Base-by-base conservation (phyloP, 768 basidiomycete species). In the Grammothele lineata region DNA sequence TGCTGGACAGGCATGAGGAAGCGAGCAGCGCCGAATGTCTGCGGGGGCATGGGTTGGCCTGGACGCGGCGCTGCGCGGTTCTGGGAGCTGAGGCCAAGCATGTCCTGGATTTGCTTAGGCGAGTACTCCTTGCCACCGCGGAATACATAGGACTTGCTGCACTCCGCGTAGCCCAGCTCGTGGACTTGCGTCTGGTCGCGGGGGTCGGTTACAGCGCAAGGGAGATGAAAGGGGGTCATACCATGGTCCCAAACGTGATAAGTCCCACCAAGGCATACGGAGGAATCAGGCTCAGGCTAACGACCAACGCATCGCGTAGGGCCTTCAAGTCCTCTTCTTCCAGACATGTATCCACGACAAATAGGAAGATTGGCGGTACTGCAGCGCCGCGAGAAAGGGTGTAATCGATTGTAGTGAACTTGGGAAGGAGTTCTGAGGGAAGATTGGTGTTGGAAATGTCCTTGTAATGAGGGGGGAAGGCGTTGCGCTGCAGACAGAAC, bases 351-450 rank as follows among this genome's bases (percentile, higher is more conserved):
- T 98, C 95, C 39, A 99, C 85, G 43, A 97, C 93, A 64, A 93
- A 96, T 36, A 99, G 76, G 76, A 99, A 98, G 67, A 98, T 80
- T 42, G 96, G 95, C 4, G 95, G 94, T 37, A 95, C 85, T 59
- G 86, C 91, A 11, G 85, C 91, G 1, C 91, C 85, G 51, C 95
- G 82, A 21, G 87, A 76, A 38, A 98, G 86, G n/a, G 95, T 98
- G 72, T 99, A 99, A 70, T 99, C 96, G 69, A 99, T 96, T 7
- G 96, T 99, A 25, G 96, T 98, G 75, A 97, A 98, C 70, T 96
- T 94, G 62, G 95, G 93, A 32, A 98, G 69, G 24, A 99, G 78
- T 65, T 99, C 96, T 12, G 93, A 87, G 40, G 96, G 96, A 17
- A 98, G 79, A 68, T 98, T 98, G 55, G 89, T 94, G 68, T 87